A percentile compares a stretch with the other conserved stretches of the same genome.
Conservation (phyloP, 129 eudicot genomes). For the Silybum marianum region DNA sequence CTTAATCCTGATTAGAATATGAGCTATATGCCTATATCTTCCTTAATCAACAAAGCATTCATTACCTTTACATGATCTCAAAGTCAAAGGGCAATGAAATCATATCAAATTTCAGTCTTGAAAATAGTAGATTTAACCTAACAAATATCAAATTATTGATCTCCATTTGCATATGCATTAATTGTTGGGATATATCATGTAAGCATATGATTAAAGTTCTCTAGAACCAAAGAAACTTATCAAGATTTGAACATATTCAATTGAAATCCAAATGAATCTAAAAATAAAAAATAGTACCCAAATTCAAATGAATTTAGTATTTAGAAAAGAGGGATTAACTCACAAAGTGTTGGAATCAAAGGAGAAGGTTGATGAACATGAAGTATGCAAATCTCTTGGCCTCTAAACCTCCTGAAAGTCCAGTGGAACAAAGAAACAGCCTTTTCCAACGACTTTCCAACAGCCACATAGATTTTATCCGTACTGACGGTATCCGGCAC, state of each 20-base stretch:
- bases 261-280: background rate
- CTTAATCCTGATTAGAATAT: background rate
- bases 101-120: background rate
- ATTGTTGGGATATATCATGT: background rate
- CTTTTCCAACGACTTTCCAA: constrained; percentile 67
- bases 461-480: constrained; percentile 66
- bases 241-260: constrained; percentile 5
- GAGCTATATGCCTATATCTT: background rate
- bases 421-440: constrained; percentile 61
- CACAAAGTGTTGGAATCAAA: constrained; percentile 75
- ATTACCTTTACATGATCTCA: constrained; percentile 5
- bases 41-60: constrained; percentile 11
- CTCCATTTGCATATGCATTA: constrained; percentile 5
- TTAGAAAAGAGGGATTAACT: constrained; percentile 16
- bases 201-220: constrained; percentile 4
- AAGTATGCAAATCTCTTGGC: constrained; percentile 53
- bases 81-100: constrained; percentile 11
- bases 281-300: background rate
- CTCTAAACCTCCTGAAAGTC: constrained; percentile 53
- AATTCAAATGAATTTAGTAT: background rate
- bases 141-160: constrained; percentile 3
- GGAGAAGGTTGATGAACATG: constrained; percentile 93
- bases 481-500: constrained; percentile 24
- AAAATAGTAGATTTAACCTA: constrained; percentile 12
- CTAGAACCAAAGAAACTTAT: background rate